Conservation (phyloP, 208 protist genomes). For the Borovskyia barvae region DNA sequence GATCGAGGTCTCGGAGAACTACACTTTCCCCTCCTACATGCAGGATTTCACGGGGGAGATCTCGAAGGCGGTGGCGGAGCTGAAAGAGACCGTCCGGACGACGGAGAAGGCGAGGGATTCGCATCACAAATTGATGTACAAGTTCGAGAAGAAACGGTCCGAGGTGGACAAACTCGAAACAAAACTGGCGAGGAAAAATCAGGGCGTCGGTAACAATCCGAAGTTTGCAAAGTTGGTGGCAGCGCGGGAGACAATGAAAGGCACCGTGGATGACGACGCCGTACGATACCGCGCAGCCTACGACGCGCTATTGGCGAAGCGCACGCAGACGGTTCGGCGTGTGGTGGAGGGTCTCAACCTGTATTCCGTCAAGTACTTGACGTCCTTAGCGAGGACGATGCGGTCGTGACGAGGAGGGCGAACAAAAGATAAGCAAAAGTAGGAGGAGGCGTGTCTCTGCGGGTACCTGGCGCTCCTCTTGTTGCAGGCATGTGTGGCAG, state of each 20-base stretch:
- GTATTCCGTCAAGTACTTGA: constrained; percentile 39
- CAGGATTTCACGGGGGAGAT: constrained; percentile 58
- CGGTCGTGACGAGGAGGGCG: not conserved
- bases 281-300: constrained; percentile 16
- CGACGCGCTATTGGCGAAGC: constrained; percentile 24
- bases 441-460: no score
- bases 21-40: constrained; percentile 48
- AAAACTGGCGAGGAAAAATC: constrained; percentile 70
- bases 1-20: constrained; percentile 12
- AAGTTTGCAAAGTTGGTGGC: constrained; percentile 42
- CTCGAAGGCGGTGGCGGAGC: constrained; percentile 21
- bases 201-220: constrained; percentile 35
- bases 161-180: constrained; percentile 36
- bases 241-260: constrained; percentile 36
- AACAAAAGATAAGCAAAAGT: not conserved
- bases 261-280: constrained; percentile 25
- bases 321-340: constrained; percentile 24
- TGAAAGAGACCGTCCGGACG: constrained; percentile 23
- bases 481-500: no score
- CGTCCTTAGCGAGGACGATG: constrained; percentile 8
- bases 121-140: constrained; percentile 23
- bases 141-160: constrained; percentile 36
- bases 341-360: constrained; percentile 24
- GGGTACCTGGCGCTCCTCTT: no score
- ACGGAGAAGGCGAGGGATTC: constrained; percentile 21